A percentile compares a stretch with the other conserved stretches of the same genome.
Evolutionary conservation across 2,329 filamentous ascomycete genomes (phyloP).

Genomic region (Fusarium albosuccineum): DNA sequence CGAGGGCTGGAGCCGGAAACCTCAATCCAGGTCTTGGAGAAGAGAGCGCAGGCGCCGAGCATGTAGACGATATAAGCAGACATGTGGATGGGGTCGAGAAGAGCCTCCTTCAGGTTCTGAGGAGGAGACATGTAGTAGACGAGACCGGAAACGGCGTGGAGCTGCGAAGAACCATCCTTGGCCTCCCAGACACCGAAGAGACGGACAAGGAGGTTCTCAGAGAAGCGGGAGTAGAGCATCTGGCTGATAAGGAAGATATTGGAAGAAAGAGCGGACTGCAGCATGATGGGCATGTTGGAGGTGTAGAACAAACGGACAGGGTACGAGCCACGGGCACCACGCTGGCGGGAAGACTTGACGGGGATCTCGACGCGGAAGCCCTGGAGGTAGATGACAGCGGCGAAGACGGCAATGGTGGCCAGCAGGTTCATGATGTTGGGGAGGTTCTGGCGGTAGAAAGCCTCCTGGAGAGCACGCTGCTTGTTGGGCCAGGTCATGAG

Average conservation of each 20-base stretch:
- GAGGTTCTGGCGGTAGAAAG: slow-evolving; percentile 99
- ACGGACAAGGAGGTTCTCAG: slow-evolving; percentile 97
- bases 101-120: slow-evolving; percentile 95
- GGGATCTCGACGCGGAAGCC: slow-evolving; percentile 99
- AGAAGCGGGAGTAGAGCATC: slow-evolving; percentile 99
- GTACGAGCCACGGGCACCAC: slow-evolving; percentile 98
- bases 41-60: slow-evolving; percentile 96
- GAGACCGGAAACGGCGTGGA: slow-evolving; percentile 91
- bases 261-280: slow-evolving; percentile 97
- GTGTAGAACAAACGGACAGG: slow-evolving; percentile 99
- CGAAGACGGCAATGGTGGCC: slow-evolving; percentile 92
- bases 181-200: slow-evolving; percentile 99
- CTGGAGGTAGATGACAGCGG: slow-evolving; percentile 98
- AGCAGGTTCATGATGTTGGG: slow-evolving; percentile 99
- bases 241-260: slow-evolving; percentile 99
- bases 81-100: slow-evolving; percentile 97
- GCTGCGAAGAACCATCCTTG: slow-evolving; percentile 94
- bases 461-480: slow-evolving; percentile 97
- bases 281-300: slow-evolving; percentile 99
- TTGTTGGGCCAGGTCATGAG: slow-evolving; percentile 99
- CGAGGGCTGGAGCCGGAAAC: slow-evolving; percentile 97
- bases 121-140: slow-evolving; percentile 99
- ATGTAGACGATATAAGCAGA: slow-evolving; percentile 97
- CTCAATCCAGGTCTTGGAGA: slow-evolving; percentile 99
- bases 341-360: slow-evolving; percentile 99